Conservation (phyloP, 805 yeast species). For the Candida peoriensis region DNA sequence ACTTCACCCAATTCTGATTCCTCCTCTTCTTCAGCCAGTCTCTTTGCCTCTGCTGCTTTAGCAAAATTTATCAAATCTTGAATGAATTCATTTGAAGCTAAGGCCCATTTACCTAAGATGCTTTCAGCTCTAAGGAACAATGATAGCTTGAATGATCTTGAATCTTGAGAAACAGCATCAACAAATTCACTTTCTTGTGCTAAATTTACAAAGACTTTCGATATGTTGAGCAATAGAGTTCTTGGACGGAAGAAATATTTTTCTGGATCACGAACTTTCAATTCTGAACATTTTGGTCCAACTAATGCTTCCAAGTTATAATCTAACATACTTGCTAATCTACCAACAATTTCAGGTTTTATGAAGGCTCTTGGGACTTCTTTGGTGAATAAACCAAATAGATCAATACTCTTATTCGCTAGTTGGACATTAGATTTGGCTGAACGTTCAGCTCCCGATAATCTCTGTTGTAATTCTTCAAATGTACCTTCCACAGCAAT, state of each 20-base stretch:
- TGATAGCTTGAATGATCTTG: slow-evolving; percentile 73
- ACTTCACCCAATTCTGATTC: slow-evolving; percentile 87
- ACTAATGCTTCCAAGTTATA: slow-evolving; percentile 89
- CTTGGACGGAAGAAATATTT: slow-evolving; percentile 81
- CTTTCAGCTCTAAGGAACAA: slow-evolving; percentile 67
- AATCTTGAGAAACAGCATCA: slow-evolving; percentile 81
- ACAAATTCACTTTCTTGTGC: slow-evolving; percentile 61
- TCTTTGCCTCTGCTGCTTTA: slow-evolving; percentile 55
- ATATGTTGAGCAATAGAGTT: slow-evolving; percentile 58
- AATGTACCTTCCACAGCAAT: slow-evolving; percentile 43
- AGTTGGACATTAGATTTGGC: slow-evolving; percentile 81
- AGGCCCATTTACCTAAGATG: slow-evolving; percentile 51
- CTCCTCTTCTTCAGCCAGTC: slow-evolving; percentile 66
- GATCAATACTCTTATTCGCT: slow-evolving; percentile 73
- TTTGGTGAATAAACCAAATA: slow-evolving; percentile 76
- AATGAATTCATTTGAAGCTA: slow-evolving; percentile 54
- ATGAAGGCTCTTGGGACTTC: slow-evolving; percentile 85
- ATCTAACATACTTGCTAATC: slow-evolving; percentile 93
- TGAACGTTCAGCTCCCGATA: slow-evolving; percentile 62
- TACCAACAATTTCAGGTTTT: slow-evolving; percentile 84
- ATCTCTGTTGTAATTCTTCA: slow-evolving; percentile 54
- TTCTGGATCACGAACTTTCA: slow-evolving; percentile 81
- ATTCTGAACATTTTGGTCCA: slow-evolving; percentile 88
- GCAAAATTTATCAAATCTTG: slow-evolving; percentile 51
- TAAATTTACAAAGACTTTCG: slow-evolving; percentile 73